A percentile compares a stretch with the other conserved stretches of the same genome.
These are phyloP conservation scores for Coelastrella sp. DNA, from an alignment of 139 green algal species.

Conservation along the genomic window DNA sequence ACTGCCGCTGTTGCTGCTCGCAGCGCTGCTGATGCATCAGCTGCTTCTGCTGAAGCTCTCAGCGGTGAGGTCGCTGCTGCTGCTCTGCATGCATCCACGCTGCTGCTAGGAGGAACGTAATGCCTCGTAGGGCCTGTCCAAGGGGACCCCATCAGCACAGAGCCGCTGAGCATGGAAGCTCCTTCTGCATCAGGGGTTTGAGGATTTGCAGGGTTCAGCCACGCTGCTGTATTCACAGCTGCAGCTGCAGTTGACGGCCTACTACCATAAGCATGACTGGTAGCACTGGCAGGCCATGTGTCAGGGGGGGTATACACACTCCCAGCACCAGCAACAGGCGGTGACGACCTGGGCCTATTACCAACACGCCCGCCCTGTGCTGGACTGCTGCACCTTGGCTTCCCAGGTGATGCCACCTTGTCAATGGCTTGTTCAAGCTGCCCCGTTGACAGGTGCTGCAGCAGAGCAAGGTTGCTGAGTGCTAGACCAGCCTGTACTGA, in stretches of 20 bases:
- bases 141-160: not conserved
- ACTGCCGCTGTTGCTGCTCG: conserved; percentile 39
- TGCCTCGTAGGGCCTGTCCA: not conserved
- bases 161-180: not conserved
- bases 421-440: conserved; percentile 23
- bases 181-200: not conserved
- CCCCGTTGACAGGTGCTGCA: conserved; percentile 36
- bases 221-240: not conserved
- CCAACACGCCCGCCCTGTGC: not conserved
- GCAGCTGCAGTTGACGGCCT: no score
- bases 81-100: not conserved
- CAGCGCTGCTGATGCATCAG: conserved; percentile 17
- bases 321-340: not conserved
- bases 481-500: conserved; percentile 8
- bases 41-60: not conserved
- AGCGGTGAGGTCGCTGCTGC: not conserved
- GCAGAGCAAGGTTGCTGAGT: conserved; percentile 29
- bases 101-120: not conserved
- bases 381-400: not conserved
- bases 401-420: not conserved
- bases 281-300: no score
- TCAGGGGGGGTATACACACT: no score
- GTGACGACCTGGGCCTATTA: not conserved
- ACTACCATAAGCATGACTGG: no score
- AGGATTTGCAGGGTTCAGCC: not conserved